Evolutionary conservation across 208 protist genomes (phyloP), one percentile per base, ranked within the genome.

Genomic region (Crithidia bombi): DNA sequence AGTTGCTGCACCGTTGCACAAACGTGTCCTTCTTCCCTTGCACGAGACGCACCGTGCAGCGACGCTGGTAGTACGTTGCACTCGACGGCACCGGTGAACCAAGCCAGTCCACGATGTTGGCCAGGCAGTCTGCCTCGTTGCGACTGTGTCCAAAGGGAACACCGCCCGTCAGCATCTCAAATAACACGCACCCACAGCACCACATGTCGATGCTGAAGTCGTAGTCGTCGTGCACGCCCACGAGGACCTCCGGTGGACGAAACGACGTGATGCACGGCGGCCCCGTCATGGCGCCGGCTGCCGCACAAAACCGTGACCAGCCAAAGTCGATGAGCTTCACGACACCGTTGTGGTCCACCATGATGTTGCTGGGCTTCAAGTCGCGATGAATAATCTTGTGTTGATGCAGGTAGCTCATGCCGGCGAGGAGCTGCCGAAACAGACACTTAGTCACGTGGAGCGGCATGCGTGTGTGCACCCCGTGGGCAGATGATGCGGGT

Each of bases 161-260:
- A 57, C 95, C 89, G 12, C 97, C 98, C 0, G 99, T 83, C 25
- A 99, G 70, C 69, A 99, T 88, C 84, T 99, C 98, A 25, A 97
- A 99, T 14, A 99, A 78, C 14, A 99, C 97, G 78, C 98, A 99
- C 25, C 96, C 98, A 41, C 82, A 86, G 51, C 93, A 97, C 97
- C 96, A 99, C 25, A 98, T 64, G 69, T 98, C 97, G 38, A 99
- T 88, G 25, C 94, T 73, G 23, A 90, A 88, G 75, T 99, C 98
- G 69, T 95, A 95, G 43, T 83, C 75, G 51, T 74, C 36, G 43
- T 78, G 43, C 5, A 78, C 75, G 6, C 83, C 84, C 11, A 91
- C 65, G 21, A 96, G 78, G 25, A 94, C 73, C 65, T 96, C 91
- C 5, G 91, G 91, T 5, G 91, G 78, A n/a, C 91, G 82, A 65